Conservation (phyloP, 768 basidiomycete species). For the Omphalotus guepiniiformis region DNA sequence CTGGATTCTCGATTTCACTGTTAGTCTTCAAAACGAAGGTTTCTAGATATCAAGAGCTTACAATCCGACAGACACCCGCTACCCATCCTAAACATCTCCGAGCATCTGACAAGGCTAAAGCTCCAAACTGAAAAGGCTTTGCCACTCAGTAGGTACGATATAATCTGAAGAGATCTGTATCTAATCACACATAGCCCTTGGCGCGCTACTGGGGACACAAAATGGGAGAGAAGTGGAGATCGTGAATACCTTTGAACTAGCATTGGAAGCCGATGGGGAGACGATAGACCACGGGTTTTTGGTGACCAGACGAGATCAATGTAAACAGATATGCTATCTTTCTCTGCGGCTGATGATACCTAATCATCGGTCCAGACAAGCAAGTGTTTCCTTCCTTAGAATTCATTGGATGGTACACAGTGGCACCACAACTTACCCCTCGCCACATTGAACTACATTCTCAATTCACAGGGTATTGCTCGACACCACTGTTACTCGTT, state of each 20-base stretch:
- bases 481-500: slow-evolving; percentile 85
- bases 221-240: slow-evolving; percentile 95
- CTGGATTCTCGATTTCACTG: slow-evolving; percentile 74
- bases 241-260: slow-evolving; percentile 93
- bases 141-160: slow-evolving; percentile 56
- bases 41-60: slow-evolving; percentile 3
- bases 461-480: slow-evolving; percentile 83
- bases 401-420: slow-evolving; percentile 97
- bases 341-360: too few relatives aligned
- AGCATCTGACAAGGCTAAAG: slow-evolving; percentile 84
- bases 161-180: background rate
- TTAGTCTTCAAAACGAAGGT: slow-evolving; percentile 30
- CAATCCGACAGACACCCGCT: slow-evolving; percentile 76
- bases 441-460: slow-evolving; percentile 81
- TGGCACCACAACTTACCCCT: slow-evolving; percentile 69
- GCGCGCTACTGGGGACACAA: slow-evolving; percentile 91
- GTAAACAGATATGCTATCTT: too few relatives aligned
- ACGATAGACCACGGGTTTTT: slow-evolving; percentile 81
- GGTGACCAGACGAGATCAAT: slow-evolving; percentile 81
- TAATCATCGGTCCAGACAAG: slow-evolving; percentile 77
- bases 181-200: slow-evolving; percentile 50
- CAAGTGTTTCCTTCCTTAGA: slow-evolving; percentile 98
- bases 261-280: slow-evolving; percentile 52
- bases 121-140: slow-evolving; percentile 58
- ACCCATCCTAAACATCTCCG: slow-evolving; percentile 94